Evolutionary conservation across 2,329 filamentous ascomycete species (phyloP).

Genomic region (Pyrenophora tritici-repentis): DNA sequence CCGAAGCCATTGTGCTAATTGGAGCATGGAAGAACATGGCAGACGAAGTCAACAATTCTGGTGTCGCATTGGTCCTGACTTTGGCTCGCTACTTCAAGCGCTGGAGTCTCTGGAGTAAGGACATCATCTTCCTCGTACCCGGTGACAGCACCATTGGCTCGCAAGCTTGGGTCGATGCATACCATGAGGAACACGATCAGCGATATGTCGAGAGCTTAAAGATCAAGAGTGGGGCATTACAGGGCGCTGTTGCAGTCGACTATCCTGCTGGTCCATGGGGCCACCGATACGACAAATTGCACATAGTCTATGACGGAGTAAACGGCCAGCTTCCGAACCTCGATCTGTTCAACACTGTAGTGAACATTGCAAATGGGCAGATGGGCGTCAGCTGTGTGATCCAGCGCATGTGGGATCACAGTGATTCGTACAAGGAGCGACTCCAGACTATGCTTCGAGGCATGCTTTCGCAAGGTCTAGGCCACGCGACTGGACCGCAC

Average conservation of each 20-base stretch:
- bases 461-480: slow-evolving; percentile 89
- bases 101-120: slow-evolving; percentile 99
- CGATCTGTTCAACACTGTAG: slow-evolving; percentile 92
- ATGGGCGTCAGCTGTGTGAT: slow-evolving; percentile 86
- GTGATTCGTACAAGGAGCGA: slow-evolving; percentile 78
- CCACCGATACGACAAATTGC: slow-evolving; percentile 81
- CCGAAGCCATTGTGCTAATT: slow-evolving; percentile 92
- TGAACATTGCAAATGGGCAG: slow-evolving; percentile 84
- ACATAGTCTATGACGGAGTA: slow-evolving; percentile 91
- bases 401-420: slow-evolving; percentile 82
- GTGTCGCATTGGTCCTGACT: slow-evolving; percentile 83
- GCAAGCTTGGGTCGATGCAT: slow-evolving; percentile 97
- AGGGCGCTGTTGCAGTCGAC: slow-evolving; percentile 91
- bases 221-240: slow-evolving; percentile 89
- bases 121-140: slow-evolving; percentile 90
- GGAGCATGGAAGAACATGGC: slow-evolving; percentile 86
- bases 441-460: slow-evolving; percentile 87
- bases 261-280: slow-evolving; percentile 74
- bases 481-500: slow-evolving; percentile 87
- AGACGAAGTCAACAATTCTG: slow-evolving; percentile 79
- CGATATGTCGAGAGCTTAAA: slow-evolving; percentile 74
- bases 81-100: slow-evolving; percentile 93
- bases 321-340: slow-evolving; percentile 96
- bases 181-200: slow-evolving; percentile 85
- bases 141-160: slow-evolving; percentile 88